Conservation (phyloP, 1,139 yeast species). For the Saccharomycopsis phalli region DNA sequence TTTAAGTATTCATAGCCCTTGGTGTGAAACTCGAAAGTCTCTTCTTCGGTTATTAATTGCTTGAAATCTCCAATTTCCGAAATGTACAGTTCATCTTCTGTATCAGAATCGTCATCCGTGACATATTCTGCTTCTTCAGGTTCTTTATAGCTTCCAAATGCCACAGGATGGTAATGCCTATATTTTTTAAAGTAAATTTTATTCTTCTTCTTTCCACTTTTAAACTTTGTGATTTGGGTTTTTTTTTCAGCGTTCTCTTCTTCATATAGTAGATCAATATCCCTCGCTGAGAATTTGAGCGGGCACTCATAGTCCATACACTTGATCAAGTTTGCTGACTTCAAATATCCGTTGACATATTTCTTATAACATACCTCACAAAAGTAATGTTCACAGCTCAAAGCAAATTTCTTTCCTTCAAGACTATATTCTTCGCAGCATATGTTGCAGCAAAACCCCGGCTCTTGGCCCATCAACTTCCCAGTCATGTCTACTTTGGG, state of each 20-base stretch:
- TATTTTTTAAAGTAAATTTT: slow-evolving; percentile 14
- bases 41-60: slow-evolving; percentile 10
- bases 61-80: slow-evolving; percentile 19
- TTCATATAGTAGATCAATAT: slow-evolving; percentile 26
- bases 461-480: slow-evolving; percentile 24
- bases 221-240: neutral
- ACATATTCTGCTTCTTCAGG: slow-evolving; percentile 24
- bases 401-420: slow-evolving; percentile 35
- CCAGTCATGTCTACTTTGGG: slow-evolving; percentile 22
- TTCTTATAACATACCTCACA: slow-evolving; percentile 60
- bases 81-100: neutral
- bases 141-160: slow-evolving; percentile 23
- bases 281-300: slow-evolving; percentile 27
- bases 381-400: slow-evolving; percentile 62
- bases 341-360: slow-evolving; percentile 45
- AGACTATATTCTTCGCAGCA: slow-evolving; percentile 49
- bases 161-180: slow-evolving; percentile 22
- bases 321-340: slow-evolving; percentile 47
- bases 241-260: slow-evolving; percentile 4
- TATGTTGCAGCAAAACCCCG: slow-evolving; percentile 45
- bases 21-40: neutral
- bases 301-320: slow-evolving; percentile 51
- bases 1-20: slow-evolving; percentile 6
- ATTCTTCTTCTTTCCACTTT: slow-evolving; percentile 16
- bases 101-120: neutral